Percentiles rank a stretch among this genome's conserved stretches.
Conservation (phyloP, 2,329 filamentous ascomycete genomes). For the Aureobasidium sp. region DNA sequence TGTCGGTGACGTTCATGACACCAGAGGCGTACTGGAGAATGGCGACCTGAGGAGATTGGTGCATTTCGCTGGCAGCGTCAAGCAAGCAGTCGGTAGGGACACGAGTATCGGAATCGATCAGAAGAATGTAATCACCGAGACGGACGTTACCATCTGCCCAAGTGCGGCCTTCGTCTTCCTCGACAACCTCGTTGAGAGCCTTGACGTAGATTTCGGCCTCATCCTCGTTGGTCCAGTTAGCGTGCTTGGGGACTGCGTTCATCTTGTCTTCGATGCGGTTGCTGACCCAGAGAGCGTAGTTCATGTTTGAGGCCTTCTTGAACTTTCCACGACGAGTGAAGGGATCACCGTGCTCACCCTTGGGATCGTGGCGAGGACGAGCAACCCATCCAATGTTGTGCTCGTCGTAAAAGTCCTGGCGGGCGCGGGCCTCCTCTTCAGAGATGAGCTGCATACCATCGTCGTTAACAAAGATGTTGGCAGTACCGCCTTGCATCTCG, state of each 20-base stretch:
- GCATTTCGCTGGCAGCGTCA: slow-evolving; percentile 75
- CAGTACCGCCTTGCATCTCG: slow-evolving; percentile 53
- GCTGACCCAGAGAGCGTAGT: slow-evolving; percentile 57
- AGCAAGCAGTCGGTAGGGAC: slow-evolving; percentile 70
- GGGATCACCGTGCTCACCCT: slow-evolving; percentile 42
- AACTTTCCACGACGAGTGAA: slow-evolving; percentile 57
- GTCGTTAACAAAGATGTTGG: slow-evolving; percentile 62
- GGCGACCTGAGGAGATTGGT: slow-evolving; percentile 68
- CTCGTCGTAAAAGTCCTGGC: slow-evolving; percentile 44
- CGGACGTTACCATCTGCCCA: slow-evolving; percentile 83
- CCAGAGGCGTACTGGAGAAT: slow-evolving; percentile 73
- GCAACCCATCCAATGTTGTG: slow-evolving; percentile 45
- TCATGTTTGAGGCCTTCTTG: slow-evolving; percentile 71
- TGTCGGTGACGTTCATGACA: slow-evolving; percentile 71
- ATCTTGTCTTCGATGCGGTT: slow-evolving; percentile 65
- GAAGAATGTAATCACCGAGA: slow-evolving; percentile 72
- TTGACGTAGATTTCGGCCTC: slow-evolving; percentile 59
- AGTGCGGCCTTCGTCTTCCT: slow-evolving; percentile 57
- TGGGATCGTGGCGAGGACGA: slow-evolving; percentile 44
- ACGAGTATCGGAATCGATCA: slow-evolving; percentile 74
- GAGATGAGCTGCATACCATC: slow-evolving; percentile 59
- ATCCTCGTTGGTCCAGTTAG: slow-evolving; percentile 60
- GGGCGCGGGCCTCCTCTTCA: slow-evolving; percentile 35
- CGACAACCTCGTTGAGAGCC: slow-evolving; percentile 58
- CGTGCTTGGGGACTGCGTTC: slow-evolving; percentile 46